Evolutionary conservation across 805 yeast species (phyloP), one percentile per base, ranked within the genome.

Genomic region (Cyberlindnera lachancei): DNA sequence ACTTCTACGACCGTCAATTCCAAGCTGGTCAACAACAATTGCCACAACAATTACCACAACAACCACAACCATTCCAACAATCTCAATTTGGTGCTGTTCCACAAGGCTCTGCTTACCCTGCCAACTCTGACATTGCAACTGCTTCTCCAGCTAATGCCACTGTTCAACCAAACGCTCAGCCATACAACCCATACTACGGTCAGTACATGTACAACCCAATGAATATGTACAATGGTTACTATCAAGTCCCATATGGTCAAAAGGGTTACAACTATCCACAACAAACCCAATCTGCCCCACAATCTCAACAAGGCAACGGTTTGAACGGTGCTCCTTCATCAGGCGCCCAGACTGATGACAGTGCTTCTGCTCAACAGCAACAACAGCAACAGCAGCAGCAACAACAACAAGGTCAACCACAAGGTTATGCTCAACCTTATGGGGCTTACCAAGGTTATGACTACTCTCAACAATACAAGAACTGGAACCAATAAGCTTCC

Each of bases 91-190:
- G 48, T 29, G 40, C 39, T 17, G 50, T 51, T 33, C 45, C 51
- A 23, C 56, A 47, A 46, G 41, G 35, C 35, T 31, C 34, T 38
- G 31, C 42, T 10, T 29, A 40, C 19, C 38, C 40, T 23, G 34
- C 29, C 8, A 21, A 17, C 34, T 15, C 40, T 30, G 51, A 48
- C 6, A 30, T 45, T 28, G 36, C 37, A 15, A 21, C 42, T 22
- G 50, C 51, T 26, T 50, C 58, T 23, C 54, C 57, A 34, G 54
- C 46, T 27, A 36, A 46, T 25, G 40, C 55, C 12, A 28, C 46
- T 26, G 50, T 46, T 25, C 57, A 54, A 38, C 52, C 52, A 43
- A 43, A 27, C 27, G 38, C 37, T 17, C 52, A 44, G 35, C 49
- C 49, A 35, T 50, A 44, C 36, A 36, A 35, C 24, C 47, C 44